A percentile compares a stretch with the other conserved stretches of the same genome.
These are phyloP conservation scores for Vigna reflexopilosa DNA, from an alignment of 306 rosid species.

Conservation along the genomic window DNA sequence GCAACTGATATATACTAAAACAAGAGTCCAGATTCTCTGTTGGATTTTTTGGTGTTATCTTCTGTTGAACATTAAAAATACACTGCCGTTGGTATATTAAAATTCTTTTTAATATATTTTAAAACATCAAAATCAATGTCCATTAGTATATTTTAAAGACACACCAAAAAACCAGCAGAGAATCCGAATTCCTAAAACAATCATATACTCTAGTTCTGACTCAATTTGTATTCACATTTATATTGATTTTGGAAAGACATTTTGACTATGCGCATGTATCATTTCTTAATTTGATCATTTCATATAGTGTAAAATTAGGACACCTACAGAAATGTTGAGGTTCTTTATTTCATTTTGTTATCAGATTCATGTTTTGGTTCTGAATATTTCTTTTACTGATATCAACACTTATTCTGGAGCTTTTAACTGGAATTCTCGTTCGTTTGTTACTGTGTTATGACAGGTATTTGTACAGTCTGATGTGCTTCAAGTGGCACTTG, in stretches of 20 bases:
- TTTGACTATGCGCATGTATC: not conserved
- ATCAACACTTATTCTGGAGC: not conserved
- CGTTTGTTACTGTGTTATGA: slow-evolving; percentile 23
- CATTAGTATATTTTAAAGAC: too few species aligned
- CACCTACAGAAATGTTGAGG: not conserved
- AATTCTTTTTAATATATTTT: too few species aligned
- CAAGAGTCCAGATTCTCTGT: too few species aligned
- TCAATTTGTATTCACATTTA: too few species aligned
- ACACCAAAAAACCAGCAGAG: too few species aligned
- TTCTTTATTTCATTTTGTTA: not conserved
- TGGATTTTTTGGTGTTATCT: too few species aligned
- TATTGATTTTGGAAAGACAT: too few species aligned
- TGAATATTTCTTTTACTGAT: not conserved
- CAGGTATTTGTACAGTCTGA: slow-evolving; percentile 84
- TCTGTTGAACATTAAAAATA: too few species aligned
- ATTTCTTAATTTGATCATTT: not conserved
- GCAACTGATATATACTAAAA: not conserved
- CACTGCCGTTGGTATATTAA: too few species aligned
- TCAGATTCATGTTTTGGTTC: slow-evolving; percentile 11
- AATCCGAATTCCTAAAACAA: not conserved
- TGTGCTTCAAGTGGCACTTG: slow-evolving; percentile 72
- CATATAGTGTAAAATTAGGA: not conserved
- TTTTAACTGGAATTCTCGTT: not conserved
- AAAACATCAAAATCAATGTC: too few species aligned
- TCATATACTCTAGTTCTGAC: not conserved